Evolutionary conservation across 306 rosid genomes (phyloP).

Genomic region (Dalbergia cochinchinensis): DNA sequence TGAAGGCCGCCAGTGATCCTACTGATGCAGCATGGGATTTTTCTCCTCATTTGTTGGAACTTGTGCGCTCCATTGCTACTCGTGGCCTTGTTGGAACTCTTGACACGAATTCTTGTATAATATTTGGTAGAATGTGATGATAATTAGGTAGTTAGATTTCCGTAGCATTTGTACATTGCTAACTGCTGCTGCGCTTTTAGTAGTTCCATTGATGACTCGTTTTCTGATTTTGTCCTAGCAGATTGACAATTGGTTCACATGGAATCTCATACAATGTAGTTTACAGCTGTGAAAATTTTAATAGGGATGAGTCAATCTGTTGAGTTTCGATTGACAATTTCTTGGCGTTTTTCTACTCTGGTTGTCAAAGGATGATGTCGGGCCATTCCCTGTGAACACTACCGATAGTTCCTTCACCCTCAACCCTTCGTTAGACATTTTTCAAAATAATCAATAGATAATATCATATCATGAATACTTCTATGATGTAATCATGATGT

Average conservation of each 20-base stretch:
- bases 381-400: no score
- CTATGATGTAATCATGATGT: no score
- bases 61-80: not conserved
- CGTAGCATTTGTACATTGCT: conserved; percentile 80
- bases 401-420: no score
- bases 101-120: conserved; percentile 65
- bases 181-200: conserved; percentile 63
- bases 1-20: conserved; percentile 38
- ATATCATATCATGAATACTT: no score
- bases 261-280: conserved; percentile 40
- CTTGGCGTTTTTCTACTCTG: not conserved
- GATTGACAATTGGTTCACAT: conserved; percentile 49
- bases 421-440: no score
- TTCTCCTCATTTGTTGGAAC: conserved; percentile 36
- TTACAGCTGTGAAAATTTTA: conserved; percentile 12
- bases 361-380: no score
- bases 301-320: not conserved
- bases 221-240: conserved; percentile 62
- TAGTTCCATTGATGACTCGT: conserved; percentile 50
- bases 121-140: conserved; percentile 66
- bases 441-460: no score
- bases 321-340: not conserved
- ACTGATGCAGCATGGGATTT: conserved; percentile 45
- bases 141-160: conserved; percentile 56
- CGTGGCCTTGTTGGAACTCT: conserved; percentile 38